Evolutionary conservation across 441 rosid genomes (phyloP).

Genomic region (Metrosideros polymorpha): DNA sequence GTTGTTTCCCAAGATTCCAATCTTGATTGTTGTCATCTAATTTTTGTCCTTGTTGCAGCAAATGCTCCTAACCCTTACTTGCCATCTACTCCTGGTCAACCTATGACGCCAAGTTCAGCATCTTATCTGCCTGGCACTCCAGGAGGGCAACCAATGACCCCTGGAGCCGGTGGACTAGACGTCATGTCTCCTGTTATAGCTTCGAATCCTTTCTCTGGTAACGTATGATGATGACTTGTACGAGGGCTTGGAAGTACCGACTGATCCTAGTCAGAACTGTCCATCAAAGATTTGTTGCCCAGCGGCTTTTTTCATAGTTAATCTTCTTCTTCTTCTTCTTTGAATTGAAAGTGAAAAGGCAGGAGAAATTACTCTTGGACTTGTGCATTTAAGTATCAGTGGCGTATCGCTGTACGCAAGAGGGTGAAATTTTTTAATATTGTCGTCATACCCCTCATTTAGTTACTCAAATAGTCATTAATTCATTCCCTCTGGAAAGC

Average conservation of each 20-base stretch:
- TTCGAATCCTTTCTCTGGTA: constrained; percentile 4
- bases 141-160: constrained; percentile 99
- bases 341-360: background rate
- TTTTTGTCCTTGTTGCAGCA: constrained; percentile 29
- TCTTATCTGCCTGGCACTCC: constrained; percentile 92
- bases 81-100: constrained; percentile 95
- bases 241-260: background rate
- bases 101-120: constrained; percentile 85
- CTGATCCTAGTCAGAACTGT: background rate
- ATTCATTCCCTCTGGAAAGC: too few species aligned
- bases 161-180: constrained; percentile 87
- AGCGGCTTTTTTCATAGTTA: background rate
- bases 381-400: background rate
- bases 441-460: too few species aligned
- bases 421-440: background rate
- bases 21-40: background rate
- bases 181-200: constrained; percentile 93
- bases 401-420: background rate
- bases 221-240: background rate
- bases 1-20: background rate
- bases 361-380: background rate
- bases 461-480: too few species aligned
- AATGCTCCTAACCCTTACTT: constrained; percentile 90
- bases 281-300: background rate
- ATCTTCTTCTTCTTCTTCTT: background rate